Percentiles rank a stretch among this genome's conserved stretches.
Conservation (phyloP, 331 rosid genomes). For the Malus hybrid region DNA sequence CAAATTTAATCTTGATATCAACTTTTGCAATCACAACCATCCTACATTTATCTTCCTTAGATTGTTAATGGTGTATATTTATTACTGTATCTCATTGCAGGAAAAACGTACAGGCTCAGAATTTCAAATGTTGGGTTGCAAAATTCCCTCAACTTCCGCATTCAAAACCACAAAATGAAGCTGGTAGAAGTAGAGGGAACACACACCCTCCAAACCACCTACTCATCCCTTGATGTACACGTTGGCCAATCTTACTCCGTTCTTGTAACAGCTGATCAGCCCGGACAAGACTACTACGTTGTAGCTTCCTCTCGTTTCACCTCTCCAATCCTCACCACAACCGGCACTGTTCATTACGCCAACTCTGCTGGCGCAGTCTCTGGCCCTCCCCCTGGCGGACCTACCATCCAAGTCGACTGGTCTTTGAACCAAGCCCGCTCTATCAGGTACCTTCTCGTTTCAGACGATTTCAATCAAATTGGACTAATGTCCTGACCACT, state of each 20-base stretch:
- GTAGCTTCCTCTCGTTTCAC: constrained; percentile 81
- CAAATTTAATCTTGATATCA: not conserved
- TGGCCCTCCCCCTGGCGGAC: constrained; percentile 96
- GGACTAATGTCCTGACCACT: not conserved
- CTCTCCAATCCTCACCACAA: constrained; percentile 46
- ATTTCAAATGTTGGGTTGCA: constrained; percentile 90
- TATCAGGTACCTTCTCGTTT: constrained; percentile 47
- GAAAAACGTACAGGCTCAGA: constrained; percentile 90
- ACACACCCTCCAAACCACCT: constrained; percentile 84
- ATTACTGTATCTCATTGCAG: constrained; percentile 27
- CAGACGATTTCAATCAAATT: not conserved
- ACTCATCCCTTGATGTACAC: constrained; percentile 87
- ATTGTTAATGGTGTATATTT: not conserved
- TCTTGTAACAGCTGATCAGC: constrained; percentile 84
- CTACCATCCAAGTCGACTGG: constrained; percentile 95
- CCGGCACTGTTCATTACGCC: constrained; percentile 69
- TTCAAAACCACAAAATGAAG: constrained; percentile 80
- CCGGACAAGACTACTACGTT: constrained; percentile 71
- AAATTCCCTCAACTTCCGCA: constrained; percentile 86
- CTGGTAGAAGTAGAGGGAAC: constrained; percentile 97
- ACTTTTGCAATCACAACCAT: not conserved
- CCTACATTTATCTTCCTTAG: not conserved
- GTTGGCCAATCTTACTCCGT: constrained; percentile 94
- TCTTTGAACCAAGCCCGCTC: constrained; percentile 99
- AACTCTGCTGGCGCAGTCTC: constrained; percentile 74